Evolutionary conservation across 306 rosid genomes (phyloP).

Genomic region (Malus orientalis): DNA sequence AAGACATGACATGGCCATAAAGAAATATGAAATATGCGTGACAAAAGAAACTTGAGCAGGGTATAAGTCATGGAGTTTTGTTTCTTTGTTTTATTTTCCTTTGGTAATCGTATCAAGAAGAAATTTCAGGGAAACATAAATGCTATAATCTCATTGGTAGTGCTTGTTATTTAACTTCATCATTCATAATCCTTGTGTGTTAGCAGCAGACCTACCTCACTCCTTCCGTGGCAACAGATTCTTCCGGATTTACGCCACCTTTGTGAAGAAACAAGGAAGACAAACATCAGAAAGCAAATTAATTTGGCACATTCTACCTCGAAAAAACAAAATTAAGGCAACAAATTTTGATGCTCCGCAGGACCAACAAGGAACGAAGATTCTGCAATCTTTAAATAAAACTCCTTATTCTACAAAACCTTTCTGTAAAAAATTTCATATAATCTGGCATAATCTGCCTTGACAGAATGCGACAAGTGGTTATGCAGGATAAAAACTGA

Average conservation of each 20-base stretch:
- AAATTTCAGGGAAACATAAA: background rate
- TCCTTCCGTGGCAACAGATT: constrained; percentile 27
- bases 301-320: background rate
- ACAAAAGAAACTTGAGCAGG: background rate
- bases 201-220: constrained; percentile 41
- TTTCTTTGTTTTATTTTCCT: background rate
- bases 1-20: background rate
- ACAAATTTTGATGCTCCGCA: background rate
- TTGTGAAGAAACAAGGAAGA: constrained; percentile 3
- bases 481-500: background rate
- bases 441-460: background rate
- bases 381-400: background rate
- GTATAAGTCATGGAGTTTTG: background rate
- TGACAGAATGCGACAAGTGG: background rate
- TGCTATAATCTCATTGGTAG: background rate
- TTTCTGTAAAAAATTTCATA: background rate
- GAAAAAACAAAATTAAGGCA: background rate
- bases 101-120: background rate
- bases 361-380: background rate
- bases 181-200: constrained; percentile 1
- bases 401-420: background rate
- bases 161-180: background rate
- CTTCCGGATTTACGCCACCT: constrained; percentile 52
- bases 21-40: background rate
- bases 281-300: background rate